Evolutionary conservation across 2,329 filamentous ascomycete species (phyloP), one percentile per base, ranked within the genome.

Genomic region (Dactylellina drechsleri): DNA sequence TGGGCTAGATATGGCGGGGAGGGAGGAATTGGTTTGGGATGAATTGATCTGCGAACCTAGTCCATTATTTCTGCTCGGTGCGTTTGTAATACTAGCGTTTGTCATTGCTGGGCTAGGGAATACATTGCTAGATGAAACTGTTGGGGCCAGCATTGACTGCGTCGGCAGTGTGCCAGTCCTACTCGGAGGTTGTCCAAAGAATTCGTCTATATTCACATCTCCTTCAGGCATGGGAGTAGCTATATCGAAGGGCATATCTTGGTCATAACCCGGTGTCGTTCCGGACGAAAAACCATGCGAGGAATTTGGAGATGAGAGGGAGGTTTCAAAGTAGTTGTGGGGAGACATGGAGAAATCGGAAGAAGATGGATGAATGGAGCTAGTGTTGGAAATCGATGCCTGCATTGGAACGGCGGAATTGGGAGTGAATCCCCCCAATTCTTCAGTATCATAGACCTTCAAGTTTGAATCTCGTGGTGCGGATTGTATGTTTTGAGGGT

Each of bases 321-420:
- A 68, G 1, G 64, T 68, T 15, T 75, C 71, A 36, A 75, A 60
- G 28, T 75, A 75, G 15, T 68, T 66, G 52, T 67, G 28, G 43
- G 71, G 71, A 15, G 71, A 75, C 71, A 75, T 75, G 64, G 71
- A 75, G 53, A 75, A 75, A 36, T 75, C 71, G 50, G 71, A 75
- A 31, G 71, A 75, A 12, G 71, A 75, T 41, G 71, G 71, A 36
- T 75, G 71, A 36, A 59, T 60, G 13, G 71, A 75, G 31, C 71
- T 75, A 2, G 71, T 18, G 16, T 75, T 75, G 4, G 71, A 75
- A 28, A 75, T 56, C 16, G 71, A 75, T 28, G 71, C 58, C 26
- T 75, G 71, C 71, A 75, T 75, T 6, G 71, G 71, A n/a, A 75
- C 65, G 4, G 71, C 71, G 13, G 71, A 75, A 54, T 75, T 75